Evolutionary conservation across 257 asterid species (phyloP).

Genomic region (Petunia axillaris): DNA sequence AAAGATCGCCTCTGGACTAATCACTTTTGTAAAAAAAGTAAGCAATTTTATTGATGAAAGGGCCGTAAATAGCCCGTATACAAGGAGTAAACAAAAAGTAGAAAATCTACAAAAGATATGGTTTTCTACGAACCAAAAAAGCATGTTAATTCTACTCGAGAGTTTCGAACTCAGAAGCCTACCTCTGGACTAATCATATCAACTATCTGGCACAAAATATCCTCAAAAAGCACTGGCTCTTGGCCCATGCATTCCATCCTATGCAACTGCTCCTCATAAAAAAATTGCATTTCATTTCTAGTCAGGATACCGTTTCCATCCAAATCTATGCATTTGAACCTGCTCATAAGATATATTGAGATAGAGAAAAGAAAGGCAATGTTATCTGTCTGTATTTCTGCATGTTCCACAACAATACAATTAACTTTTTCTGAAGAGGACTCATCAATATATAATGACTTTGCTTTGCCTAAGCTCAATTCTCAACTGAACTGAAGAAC

Average conservation of each 20-base stretch:
- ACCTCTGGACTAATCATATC: constrained; percentile 99
- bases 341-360: constrained; percentile 38
- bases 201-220: constrained; percentile 94
- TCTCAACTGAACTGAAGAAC: constrained; percentile 15
- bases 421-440: constrained; percentile 3
- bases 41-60: too few relatives aligned
- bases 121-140: background rate
- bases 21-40: constrained; percentile 34
- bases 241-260: constrained; percentile 99
- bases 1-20: constrained; percentile 73
- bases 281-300: constrained; percentile 94
- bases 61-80: too few relatives aligned
- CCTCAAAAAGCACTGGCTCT: constrained; percentile 99
- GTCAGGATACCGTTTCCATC: constrained; percentile 95
- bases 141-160: constrained; percentile 1
- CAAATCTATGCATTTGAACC: constrained; percentile 99
- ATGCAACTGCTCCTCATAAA: constrained; percentile 98
- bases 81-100: too few relatives aligned
- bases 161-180: constrained; percentile 21
- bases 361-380: background rate
- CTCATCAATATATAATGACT: background rate
- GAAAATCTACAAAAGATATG: too few relatives aligned
- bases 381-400: background rate
- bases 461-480: background rate
- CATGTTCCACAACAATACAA: background rate